A percentile compares a stretch with the other conserved stretches of the same genome.
These are phyloP conservation scores for Colletotrichum coccodes DNA, from an alignment of 2,329 filamentous ascomycete species.

Conservation along the genomic window DNA sequence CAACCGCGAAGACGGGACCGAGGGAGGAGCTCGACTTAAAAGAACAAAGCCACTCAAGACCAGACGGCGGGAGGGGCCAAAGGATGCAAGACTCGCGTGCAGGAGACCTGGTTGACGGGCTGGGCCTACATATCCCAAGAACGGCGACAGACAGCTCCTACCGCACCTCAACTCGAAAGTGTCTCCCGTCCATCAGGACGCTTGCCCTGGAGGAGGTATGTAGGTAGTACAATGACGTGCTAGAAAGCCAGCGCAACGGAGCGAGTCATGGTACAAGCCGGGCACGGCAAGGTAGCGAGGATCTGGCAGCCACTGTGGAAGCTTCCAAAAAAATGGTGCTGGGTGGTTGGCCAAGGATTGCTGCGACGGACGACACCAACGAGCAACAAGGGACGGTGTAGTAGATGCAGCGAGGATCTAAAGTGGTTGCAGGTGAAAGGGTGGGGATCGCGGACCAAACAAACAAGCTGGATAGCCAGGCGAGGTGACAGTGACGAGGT, in stretches of 20 bases:
- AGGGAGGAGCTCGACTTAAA: constrained; percentile 8
- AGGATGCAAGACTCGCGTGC: background rate
- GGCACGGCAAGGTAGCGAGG: background rate
- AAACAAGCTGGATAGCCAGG: background rate
- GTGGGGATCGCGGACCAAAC: background rate
- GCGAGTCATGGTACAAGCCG: constrained; percentile 1
- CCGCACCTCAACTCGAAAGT: background rate
- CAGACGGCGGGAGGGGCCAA: background rate
- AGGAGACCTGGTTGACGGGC: background rate
- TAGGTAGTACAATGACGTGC: constrained; percentile 4
- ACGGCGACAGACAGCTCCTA: background rate
- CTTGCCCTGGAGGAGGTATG: background rate
- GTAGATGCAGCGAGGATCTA: constrained; percentile 9
- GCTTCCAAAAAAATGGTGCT: background rate
- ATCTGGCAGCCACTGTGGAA: constrained; percentile 5
- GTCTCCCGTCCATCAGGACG: background rate
- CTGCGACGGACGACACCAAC: background rate
- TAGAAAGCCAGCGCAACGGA: background rate
- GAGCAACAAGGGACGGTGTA: background rate
- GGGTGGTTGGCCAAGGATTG: background rate
- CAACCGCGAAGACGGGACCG: background rate
- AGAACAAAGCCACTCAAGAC: background rate
- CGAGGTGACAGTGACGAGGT: background rate
- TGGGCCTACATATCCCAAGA: background rate
- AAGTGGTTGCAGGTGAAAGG: constrained; percentile 14